Evolutionary conservation across 2,329 filamentous ascomycete species (phyloP).

Genomic region (Hymenoscyphus linearis): DNA sequence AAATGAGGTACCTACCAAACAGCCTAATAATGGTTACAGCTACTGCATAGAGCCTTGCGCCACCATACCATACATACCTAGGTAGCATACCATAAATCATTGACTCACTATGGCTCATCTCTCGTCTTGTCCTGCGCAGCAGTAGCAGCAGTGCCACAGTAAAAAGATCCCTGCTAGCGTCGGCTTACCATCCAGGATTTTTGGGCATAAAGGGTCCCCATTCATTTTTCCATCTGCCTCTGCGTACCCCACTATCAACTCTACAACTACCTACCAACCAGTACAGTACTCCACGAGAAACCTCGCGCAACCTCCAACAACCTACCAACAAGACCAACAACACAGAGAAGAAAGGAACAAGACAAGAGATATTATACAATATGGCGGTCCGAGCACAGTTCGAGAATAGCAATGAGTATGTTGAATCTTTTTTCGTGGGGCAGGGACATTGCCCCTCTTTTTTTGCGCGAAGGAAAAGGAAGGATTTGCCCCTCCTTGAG

Average conservation of each 20-base stretch:
- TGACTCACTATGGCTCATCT: not conserved
- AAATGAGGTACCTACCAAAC: too few relatives aligned
- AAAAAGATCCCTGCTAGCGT: not conserved
- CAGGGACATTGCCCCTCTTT: slow-evolving; percentile 10
- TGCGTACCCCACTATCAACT: too few relatives aligned
- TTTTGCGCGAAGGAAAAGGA: not conserved
- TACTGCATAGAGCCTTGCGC: too few relatives aligned
- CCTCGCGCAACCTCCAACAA: not conserved
- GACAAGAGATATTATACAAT: slow-evolving; percentile 26
- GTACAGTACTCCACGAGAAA: not conserved
- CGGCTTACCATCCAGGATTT: not conserved
- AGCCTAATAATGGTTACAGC: too few relatives aligned
- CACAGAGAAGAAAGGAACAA: not conserved
- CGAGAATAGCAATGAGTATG: slow-evolving; percentile 87
- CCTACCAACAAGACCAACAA: not conserved
- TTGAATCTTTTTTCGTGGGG: slow-evolving; percentile 18
- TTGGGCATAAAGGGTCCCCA: not conserved
- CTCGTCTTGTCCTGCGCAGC: not conserved
- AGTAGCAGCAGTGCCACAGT: not conserved
- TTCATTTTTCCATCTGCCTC: not conserved
- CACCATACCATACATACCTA: not conserved
- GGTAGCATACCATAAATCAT: not conserved
- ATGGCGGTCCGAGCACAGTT: slow-evolving; percentile 72
- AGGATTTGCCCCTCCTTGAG: slow-evolving; percentile 7
- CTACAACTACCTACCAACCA: too few relatives aligned